Percentiles rank a stretch among this genome's conserved stretches.
Conservation (phyloP, 2,329 filamentous ascomycete genomes). For the Ceratocystis smalleyi region DNA sequence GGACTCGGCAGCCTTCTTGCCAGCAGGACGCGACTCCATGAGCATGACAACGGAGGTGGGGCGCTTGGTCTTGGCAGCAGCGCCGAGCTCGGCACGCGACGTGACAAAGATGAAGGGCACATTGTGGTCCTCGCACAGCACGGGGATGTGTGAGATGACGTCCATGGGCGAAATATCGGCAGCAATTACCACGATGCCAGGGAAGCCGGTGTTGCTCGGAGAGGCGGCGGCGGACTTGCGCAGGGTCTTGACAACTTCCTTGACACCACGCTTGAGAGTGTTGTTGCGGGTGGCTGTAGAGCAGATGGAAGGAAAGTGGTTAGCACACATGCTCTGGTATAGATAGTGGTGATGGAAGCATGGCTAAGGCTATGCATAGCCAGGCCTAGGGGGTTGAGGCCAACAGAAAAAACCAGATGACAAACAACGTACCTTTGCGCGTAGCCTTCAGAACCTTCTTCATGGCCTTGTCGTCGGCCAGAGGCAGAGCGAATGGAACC, state of each 20-base stretch:
- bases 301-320: slow-evolving; percentile 16
- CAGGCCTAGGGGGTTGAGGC: not conserved
- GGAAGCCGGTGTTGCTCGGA: slow-evolving; percentile 46
- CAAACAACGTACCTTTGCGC: slow-evolving; percentile 34
- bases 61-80: slow-evolving; percentile 85
- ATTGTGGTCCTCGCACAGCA: slow-evolving; percentile 95
- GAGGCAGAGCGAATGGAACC: slow-evolving; percentile 68
- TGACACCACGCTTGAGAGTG: slow-evolving; percentile 91
- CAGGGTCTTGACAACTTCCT: slow-evolving; percentile 96
- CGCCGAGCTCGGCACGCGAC: slow-evolving; percentile 82
- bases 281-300: slow-evolving; percentile 76
- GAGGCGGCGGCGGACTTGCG: slow-evolving; percentile 69
- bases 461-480: slow-evolving; percentile 62
- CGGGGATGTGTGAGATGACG: slow-evolving; percentile 93
- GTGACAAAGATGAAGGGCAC: slow-evolving; percentile 93
- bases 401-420: no score
- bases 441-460: slow-evolving; percentile 46
- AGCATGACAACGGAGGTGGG: slow-evolving; percentile 95
- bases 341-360: not conserved
- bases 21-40: slow-evolving; percentile 39
- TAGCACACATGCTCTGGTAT: slow-evolving; percentile 14
- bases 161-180: slow-evolving; percentile 98
- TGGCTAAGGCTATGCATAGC: not conserved
- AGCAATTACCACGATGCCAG: slow-evolving; percentile 75
- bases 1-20: slow-evolving; percentile 31